phyloP scores from a whole-genome alignment of 331 rosid genomes.

The Malus hybrid region DNA sequence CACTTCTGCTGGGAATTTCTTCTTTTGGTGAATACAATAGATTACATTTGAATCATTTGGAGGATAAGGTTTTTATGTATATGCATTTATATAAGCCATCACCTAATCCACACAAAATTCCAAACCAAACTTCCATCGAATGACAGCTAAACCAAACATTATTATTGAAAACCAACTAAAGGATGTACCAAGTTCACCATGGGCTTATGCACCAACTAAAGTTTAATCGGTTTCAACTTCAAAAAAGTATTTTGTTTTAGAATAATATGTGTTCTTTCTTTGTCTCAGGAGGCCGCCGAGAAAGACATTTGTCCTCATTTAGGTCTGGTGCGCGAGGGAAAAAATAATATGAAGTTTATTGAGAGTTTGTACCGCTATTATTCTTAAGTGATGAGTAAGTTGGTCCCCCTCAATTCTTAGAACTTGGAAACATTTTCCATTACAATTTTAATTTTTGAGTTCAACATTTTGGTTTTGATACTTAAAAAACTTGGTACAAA shows the following conservation, averaged over 20 bases:
- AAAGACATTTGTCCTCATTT: no score
- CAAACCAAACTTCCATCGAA: conserved; percentile 9
- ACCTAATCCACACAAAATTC: neutral
- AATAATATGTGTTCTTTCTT: no score
- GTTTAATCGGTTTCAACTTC: no score
- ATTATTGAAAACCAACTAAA: neutral
- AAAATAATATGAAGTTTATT: neutral
- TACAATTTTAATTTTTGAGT: neutral
- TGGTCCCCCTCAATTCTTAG: neutral
- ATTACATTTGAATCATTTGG: neutral
- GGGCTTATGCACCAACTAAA: no score
- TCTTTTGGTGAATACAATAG: neutral
- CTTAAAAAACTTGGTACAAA: conserved; percentile 15
- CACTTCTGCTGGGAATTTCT: conserved; percentile 1
- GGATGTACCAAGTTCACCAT: no score
- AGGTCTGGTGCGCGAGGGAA: no score
- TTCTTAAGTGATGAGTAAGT: neutral
- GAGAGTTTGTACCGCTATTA: neutral
- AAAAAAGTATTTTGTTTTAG: no score
- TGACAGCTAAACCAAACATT: neutral
- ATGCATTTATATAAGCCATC: neutral
- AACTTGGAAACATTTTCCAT: neutral
- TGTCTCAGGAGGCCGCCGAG: no score
- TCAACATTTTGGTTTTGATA: neutral
- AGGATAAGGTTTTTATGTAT: neutral